A percentile compares a stretch with the other conserved stretches of the same genome.
phyloP scores from a whole-genome alignment of 768 basidiomycete species.

The Rhizopogon vulgaris region DNA sequence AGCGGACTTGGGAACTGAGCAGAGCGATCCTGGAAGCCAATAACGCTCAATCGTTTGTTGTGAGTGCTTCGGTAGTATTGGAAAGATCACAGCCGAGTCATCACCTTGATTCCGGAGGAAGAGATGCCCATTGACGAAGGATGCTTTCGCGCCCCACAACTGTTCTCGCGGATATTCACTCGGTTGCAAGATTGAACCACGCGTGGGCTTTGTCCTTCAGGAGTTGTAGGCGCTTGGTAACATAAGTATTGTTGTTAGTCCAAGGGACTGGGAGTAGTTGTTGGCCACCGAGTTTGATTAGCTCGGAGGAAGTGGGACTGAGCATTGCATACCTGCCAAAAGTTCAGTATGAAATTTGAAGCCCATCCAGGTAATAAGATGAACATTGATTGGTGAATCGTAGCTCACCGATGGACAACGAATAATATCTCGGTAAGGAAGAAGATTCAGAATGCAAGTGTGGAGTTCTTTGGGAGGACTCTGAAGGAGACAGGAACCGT shows the following conservation, averaged over 20 bases:
- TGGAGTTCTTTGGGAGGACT: no score
- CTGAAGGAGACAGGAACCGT: no score
- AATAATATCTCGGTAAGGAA: slow-evolving; percentile 3
- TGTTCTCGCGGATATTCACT: not conserved
- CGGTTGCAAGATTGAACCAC: not conserved
- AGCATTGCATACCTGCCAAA: slow-evolving; percentile 2
- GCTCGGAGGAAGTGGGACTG: no score
- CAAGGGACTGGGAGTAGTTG: not conserved
- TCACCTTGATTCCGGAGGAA: not conserved
- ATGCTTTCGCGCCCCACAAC: not conserved
- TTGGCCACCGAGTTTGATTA: not conserved
- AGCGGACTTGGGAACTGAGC: not conserved
- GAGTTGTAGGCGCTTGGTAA: not conserved
- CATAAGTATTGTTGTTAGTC: not conserved
- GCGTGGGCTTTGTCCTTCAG: not conserved
- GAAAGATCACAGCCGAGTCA: not conserved
- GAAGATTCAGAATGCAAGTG: not conserved
- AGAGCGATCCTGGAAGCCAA: not conserved
- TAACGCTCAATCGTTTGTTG: not conserved
- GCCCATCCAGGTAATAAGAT: not conserved
- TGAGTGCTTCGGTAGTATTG: not conserved
- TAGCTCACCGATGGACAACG: not conserved
- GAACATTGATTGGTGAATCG: not conserved
- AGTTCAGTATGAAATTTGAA: not conserved
- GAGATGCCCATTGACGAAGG: not conserved